A percentile compares a stretch with the other conserved stretches of the same genome.
Evolutionary conservation across 345 rosid species (phyloP).

Genomic region (Syzygium jambos): DNA sequence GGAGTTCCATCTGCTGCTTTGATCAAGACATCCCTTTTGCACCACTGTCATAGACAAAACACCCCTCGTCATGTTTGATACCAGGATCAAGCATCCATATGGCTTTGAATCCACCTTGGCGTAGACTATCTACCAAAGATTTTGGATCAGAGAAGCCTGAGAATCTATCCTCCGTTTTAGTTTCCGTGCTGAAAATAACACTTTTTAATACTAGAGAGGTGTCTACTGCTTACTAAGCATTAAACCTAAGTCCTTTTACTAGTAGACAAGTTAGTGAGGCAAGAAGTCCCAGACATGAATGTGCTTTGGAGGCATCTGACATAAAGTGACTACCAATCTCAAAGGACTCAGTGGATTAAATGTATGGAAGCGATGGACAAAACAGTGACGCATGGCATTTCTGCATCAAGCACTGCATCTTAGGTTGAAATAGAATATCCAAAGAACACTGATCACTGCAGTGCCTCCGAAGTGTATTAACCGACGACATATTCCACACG

Average conservation of each 20-base stretch:
- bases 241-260: background rate
- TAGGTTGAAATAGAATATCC: background rate
- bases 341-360: background rate
- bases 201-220: background rate
- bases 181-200: background rate
- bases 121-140: conserved; percentile 52
- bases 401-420: background rate
- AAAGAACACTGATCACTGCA: background rate
- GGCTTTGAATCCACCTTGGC: conserved; percentile 63
- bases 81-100: conserved; percentile 97
- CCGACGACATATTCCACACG: background rate
- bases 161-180: conserved; percentile 1
- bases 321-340: background rate
- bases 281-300: background rate
- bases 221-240: background rate
- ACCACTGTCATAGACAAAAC: conserved; percentile 61
- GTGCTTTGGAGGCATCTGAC: background rate
- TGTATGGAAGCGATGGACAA: background rate
- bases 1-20: conserved; percentile 50
- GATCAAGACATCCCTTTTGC: conserved; percentile 54
- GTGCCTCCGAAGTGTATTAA: background rate
- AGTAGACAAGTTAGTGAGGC: background rate
- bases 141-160: conserved; percentile 63
- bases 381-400: background rate
- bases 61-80: conserved; percentile 68